A percentile compares a stretch with the other conserved stretches of the same genome.
phyloP scores from a whole-genome alignment of 441 rosid species.

The Aquilaria agallochum region DNA sequence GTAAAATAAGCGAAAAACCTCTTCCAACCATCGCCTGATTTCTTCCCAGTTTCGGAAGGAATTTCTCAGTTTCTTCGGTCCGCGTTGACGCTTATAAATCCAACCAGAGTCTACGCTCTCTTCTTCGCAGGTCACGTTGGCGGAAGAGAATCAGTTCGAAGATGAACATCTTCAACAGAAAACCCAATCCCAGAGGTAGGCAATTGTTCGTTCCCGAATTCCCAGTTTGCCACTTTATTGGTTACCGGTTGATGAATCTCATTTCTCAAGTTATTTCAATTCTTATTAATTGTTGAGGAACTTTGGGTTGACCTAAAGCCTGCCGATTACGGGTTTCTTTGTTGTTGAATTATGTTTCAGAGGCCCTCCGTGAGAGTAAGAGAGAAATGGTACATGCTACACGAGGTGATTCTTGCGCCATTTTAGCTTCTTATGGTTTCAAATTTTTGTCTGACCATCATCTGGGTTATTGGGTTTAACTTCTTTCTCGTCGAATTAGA shows the following conservation, averaged over 20 bases:
- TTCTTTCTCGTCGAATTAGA: neutral
- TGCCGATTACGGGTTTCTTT: slow-evolving; percentile 8
- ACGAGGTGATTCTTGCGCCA: slow-evolving; percentile 50
- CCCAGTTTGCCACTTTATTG: neutral
- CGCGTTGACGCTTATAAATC: too few relatives aligned
- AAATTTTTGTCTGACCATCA: slow-evolving; percentile 1
- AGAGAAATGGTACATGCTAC: slow-evolving; percentile 90
- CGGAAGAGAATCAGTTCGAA: neutral
- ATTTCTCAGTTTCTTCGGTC: too few relatives aligned
- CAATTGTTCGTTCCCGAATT: neutral
- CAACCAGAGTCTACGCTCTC: too few relatives aligned
- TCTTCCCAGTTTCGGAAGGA: too few relatives aligned
- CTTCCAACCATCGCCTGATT: too few relatives aligned
- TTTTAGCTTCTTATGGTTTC: neutral
- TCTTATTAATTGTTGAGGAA: neutral
- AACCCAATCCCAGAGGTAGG: slow-evolving; percentile 64
- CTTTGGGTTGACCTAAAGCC: slow-evolving; percentile 7
- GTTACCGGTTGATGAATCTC: neutral
- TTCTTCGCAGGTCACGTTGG: too few relatives aligned
- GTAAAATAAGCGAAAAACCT: neutral
- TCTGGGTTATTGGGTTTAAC: neutral
- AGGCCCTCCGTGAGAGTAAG: slow-evolving; percentile 86
- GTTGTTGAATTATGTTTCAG: slow-evolving; percentile 35
- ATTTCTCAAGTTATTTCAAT: slow-evolving; percentile 5
- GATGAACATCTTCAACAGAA: slow-evolving; percentile 75